A percentile compares a stretch with the other conserved stretches of the same genome.
phyloP scores from a whole-genome alignment of 2,329 filamentous ascomycete genomes.

The Coleophoma eucalyptorum region DNA sequence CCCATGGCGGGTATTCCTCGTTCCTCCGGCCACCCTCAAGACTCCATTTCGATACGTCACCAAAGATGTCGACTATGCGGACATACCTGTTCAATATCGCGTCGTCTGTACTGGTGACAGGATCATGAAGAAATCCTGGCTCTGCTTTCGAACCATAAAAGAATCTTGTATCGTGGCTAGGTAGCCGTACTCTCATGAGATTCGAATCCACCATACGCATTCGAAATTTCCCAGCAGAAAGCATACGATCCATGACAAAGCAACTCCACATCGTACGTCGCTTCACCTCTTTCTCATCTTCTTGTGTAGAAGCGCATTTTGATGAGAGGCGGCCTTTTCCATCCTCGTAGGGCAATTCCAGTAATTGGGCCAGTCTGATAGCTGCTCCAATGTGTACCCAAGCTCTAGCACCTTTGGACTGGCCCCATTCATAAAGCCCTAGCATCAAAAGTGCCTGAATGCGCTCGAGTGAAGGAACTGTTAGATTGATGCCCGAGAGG shows the following conservation, averaged over 20 bases:
- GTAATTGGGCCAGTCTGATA: constrained; percentile 52
- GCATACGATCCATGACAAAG: constrained; percentile 66
- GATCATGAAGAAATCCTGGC: constrained; percentile 41
- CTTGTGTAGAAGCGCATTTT: constrained; percentile 35
- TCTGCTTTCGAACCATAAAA: constrained; percentile 54
- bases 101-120: constrained; percentile 15
- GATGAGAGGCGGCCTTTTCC: constrained; percentile 19
- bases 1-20: constrained; percentile 56
- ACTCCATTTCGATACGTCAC: constrained; percentile 53
- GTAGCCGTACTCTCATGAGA: constrained; percentile 61
- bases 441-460: constrained; percentile 69
- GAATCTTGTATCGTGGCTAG: constrained; percentile 64
- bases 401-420: constrained; percentile 55
- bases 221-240: constrained; percentile 60
- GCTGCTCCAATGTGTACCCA: constrained; percentile 66
- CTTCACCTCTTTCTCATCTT: constrained; percentile 52
- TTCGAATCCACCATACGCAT: constrained; percentile 54
- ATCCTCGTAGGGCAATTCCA: constrained; percentile 57
- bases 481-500: constrained; percentile 42
- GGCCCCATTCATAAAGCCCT: constrained; percentile 68
- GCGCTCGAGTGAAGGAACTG: constrained; percentile 53
- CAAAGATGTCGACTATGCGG: constrained; percentile 55
- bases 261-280: constrained; percentile 73
- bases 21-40: constrained; percentile 46
- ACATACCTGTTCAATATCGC: constrained; percentile 43